phyloP scores from a whole-genome alignment of 257 asterid genomes.

The Cinchona pubescens region DNA sequence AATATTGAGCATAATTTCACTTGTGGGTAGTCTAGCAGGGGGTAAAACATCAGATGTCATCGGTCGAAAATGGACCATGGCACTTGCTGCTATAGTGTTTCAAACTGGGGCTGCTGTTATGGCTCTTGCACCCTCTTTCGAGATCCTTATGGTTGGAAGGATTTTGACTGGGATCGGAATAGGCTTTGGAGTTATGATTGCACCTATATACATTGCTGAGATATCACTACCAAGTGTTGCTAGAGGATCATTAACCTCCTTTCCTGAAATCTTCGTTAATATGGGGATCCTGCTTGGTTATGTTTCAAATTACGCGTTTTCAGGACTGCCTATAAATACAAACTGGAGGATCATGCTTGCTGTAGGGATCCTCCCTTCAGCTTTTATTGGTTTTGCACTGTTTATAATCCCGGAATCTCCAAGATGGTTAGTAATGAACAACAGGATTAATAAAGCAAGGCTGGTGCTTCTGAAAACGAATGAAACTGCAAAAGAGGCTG shows the following conservation, averaged over 20 bases:
- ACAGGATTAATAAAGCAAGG: slow-evolving; percentile 50
- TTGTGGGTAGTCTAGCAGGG: slow-evolving; percentile 58
- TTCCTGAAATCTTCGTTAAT: slow-evolving; percentile 61
- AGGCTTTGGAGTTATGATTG: slow-evolving; percentile 64
- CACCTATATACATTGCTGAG: slow-evolving; percentile 68
- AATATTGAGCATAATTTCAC: slow-evolving; percentile 54
- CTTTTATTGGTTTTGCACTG: slow-evolving; percentile 44
- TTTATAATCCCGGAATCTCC: slow-evolving; percentile 61
- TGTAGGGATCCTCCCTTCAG: slow-evolving; percentile 57
- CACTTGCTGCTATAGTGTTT: slow-evolving; percentile 50
- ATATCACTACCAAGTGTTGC: slow-evolving; percentile 52
- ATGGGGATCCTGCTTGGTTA: slow-evolving; percentile 66
- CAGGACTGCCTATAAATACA: slow-evolving; percentile 53
- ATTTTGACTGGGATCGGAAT: slow-evolving; percentile 58
- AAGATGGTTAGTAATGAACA: slow-evolving; percentile 63
- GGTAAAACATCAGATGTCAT: slow-evolving; percentile 65
- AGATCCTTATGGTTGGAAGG: slow-evolving; percentile 47
- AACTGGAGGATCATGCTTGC: slow-evolving; percentile 72
- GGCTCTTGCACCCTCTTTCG: slow-evolving; percentile 52
- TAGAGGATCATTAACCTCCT: slow-evolving; percentile 59
- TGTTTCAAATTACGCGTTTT: slow-evolving; percentile 53
- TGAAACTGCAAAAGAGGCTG: slow-evolving; percentile 39
- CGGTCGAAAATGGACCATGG: slow-evolving; percentile 72
- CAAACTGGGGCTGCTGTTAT: slow-evolving; percentile 56
- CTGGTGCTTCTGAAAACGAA: slow-evolving; percentile 44